Conservation (phyloP, 2,329 filamentous ascomycete genomes). For the Epichloe scottii region DNA sequence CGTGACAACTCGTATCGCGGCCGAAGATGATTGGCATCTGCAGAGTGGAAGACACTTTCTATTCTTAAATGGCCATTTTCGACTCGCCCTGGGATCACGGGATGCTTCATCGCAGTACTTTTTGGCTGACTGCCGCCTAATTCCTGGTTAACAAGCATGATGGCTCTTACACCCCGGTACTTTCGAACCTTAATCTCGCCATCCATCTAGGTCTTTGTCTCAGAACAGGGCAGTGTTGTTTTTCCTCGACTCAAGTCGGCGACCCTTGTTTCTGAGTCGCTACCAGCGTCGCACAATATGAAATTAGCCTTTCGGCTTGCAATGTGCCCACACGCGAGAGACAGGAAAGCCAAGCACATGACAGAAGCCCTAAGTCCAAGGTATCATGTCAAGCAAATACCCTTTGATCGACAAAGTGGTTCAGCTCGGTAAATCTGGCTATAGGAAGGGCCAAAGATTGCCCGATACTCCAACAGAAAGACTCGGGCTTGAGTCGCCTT, state of each 20-base stretch:
- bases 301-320: neutral
- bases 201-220: neutral
- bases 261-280: neutral
- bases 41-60: neutral
- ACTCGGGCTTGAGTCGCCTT: neutral
- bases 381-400: neutral
- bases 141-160: too few relatives aligned
- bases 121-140: too few relatives aligned
- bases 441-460: neutral
- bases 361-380: neutral
- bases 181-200: too few relatives aligned
- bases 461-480: neutral
- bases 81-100: neutral
- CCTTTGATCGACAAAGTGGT: neutral
- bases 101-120: neutral
- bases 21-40: constrained; percentile 5
- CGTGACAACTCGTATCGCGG: constrained; percentile 9
- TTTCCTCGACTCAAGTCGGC: neutral
- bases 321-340: constrained; percentile 1
- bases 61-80: neutral
- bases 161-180: too few relatives aligned
- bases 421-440: neutral
- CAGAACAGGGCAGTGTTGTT: neutral
- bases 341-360: neutral
- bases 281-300: neutral